Conservation (phyloP, 2,329 filamentous ascomycete species). For the Diaporthe batatas region DNA sequence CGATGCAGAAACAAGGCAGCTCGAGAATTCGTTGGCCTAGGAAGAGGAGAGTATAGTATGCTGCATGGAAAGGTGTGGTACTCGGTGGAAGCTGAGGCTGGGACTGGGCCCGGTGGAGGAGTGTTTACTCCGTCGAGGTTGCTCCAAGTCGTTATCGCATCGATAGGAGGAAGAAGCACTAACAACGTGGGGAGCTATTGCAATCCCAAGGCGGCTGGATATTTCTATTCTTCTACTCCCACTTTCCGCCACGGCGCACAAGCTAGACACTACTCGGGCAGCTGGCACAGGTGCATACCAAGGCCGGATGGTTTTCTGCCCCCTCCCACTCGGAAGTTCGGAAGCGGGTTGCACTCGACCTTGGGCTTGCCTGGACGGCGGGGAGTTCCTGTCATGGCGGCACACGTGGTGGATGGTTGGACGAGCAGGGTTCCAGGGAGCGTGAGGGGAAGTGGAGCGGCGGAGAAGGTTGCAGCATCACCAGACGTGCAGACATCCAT, state of each 20-base stretch:
- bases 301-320: not conserved
- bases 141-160: not conserved
- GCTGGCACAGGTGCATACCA: not conserved
- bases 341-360: slow-evolving; percentile 27
- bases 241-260: not conserved
- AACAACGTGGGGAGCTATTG: not conserved
- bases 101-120: not conserved
- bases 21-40: not conserved
- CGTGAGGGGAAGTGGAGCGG: slow-evolving; percentile 16
- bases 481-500: not conserved
- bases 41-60: not conserved
- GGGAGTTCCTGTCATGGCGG: slow-evolving; percentile 23
- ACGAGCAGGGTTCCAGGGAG: slow-evolving; percentile 26
- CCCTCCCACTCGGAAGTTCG: slow-evolving; percentile 20
- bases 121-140: not conserved
- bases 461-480: slow-evolving; percentile 16
- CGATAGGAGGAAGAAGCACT: not conserved
- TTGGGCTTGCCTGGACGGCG: not conserved
- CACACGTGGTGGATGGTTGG: slow-evolving; percentile 38
- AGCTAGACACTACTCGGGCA: not conserved
- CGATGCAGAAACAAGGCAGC: not conserved
- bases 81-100: not conserved
- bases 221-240: not conserved
- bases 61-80: not conserved
- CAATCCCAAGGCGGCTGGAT: not conserved